These are phyloP conservation scores for Sporothrix brasiliensis DNA, from an alignment of 2,329 filamentous ascomycete genomes.

Conservation along the genomic window DNA sequence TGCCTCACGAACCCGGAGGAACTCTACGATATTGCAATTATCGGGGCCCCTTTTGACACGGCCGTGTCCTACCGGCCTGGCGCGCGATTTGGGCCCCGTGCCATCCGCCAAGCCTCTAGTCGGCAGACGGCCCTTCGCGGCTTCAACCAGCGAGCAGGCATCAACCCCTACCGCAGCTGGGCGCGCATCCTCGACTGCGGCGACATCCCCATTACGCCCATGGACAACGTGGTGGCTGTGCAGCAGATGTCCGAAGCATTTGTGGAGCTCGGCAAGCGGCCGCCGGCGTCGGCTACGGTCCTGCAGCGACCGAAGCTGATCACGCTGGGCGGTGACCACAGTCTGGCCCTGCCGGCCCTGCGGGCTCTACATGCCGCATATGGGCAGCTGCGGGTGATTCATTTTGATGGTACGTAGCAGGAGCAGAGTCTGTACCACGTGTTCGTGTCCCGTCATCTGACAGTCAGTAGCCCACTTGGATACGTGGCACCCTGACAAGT, in stretches of 20 bases:
- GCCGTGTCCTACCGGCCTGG: constrained; percentile 71
- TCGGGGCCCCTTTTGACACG: constrained; percentile 75
- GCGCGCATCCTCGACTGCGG: constrained; percentile 84
- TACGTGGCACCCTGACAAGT: constrained; percentile 82
- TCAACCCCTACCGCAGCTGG: constrained; percentile 84
- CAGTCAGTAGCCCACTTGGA: constrained; percentile 64
- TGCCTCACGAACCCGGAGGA: constrained; percentile 68
- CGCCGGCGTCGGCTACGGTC: constrained; percentile 42
- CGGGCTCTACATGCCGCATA: constrained; percentile 66
- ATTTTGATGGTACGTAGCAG: constrained; percentile 60
- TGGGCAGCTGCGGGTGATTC: constrained; percentile 68
- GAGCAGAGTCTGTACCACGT: background rate
- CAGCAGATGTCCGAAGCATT: constrained; percentile 84
- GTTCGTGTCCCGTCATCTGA: background rate
- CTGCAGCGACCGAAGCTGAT: constrained; percentile 59
- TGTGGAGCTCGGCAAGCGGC: constrained; percentile 61
- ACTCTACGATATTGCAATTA: constrained; percentile 69
- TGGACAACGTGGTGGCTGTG: constrained; percentile 81
- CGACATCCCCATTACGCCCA: constrained; percentile 83
- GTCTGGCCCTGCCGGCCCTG: constrained; percentile 69
- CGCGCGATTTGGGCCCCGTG: constrained; percentile 82
- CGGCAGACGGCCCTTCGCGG: constrained; percentile 79
- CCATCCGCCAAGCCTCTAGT: constrained; percentile 80
- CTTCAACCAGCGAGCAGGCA: constrained; percentile 77
- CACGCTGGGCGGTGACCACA: constrained; percentile 74